Conservation (phyloP, 257 asterid genomes). For the Verbascum thapsus region DNA sequence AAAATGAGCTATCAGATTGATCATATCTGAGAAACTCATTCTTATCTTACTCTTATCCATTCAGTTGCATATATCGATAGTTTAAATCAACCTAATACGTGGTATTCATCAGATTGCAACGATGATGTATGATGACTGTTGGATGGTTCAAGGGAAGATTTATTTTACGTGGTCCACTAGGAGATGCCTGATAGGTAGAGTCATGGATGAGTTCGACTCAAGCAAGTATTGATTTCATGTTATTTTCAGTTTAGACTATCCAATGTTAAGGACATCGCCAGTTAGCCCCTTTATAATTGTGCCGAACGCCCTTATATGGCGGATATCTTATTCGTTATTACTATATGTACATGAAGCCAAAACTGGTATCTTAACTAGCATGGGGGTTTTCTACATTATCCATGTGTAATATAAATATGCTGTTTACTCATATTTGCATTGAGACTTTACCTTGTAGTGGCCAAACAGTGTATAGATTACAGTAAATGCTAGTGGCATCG, state of each 20-base stretch:
- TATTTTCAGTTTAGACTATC: slow-evolving; percentile 25
- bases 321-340: not conserved
- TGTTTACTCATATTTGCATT: slow-evolving; percentile 16
- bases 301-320: not conserved
- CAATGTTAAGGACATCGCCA: slow-evolving; percentile 15
- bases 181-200: slow-evolving; percentile 49
- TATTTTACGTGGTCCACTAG: slow-evolving; percentile 47
- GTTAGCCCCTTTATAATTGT: not conserved
- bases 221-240: slow-evolving; percentile 23
- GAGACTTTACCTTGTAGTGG: slow-evolving; percentile 14
- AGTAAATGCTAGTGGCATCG: slow-evolving; percentile 31
- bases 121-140: slow-evolving; percentile 73
- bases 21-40: slow-evolving; percentile 17
- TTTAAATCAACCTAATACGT: slow-evolving; percentile 47
- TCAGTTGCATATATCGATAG: slow-evolving; percentile 29
- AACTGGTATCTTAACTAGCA: slow-evolving; percentile 4
- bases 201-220: slow-evolving; percentile 39
- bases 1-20: slow-evolving; percentile 14
- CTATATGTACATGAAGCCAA: slow-evolving; percentile 7
- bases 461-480: slow-evolving; percentile 2
- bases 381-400: slow-evolving; percentile 1
- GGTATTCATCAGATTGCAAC: slow-evolving; percentile 71
- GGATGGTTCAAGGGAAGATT: slow-evolving; percentile 55
- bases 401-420: slow-evolving; percentile 15
- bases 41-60: slow-evolving; percentile 22